Base-by-base conservation (phyloP, 805 yeast species). In the Yarrowia osloensis region DNA sequence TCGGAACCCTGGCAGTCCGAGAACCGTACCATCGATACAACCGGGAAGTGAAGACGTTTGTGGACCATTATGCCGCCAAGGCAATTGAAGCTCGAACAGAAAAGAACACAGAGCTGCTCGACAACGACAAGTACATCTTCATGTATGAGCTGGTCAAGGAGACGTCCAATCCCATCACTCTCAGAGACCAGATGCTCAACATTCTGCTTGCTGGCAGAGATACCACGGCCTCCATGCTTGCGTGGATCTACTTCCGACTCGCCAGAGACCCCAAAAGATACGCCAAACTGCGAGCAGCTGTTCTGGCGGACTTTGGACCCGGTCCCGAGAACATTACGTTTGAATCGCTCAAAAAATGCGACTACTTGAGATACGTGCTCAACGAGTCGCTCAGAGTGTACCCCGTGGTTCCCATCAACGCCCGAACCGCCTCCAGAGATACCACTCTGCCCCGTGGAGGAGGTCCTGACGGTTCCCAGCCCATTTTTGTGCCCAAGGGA, bases 181-280 rank as follows among this genome's bases (percentile, higher is more conserved):
- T 84, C 67, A 77, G 86, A 62, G 85, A 82, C 71, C 86, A 84
- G 73, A 76, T 82, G 57, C 76, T 84, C 73, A 83, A 82, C 71
- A 80, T 84, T 67, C 76, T 84, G 67, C 73, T 83, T 19, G 87
- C 87, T 9, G 86, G 86, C 29, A 77, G 87, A 71, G 86, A 84
- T 70, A 84, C 86, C 46, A 84, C 87, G 9, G 86, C 86, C 9
- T 80, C 82, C 1, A 74, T 82, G 47, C 78, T 84, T 62, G 78
- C 84, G 9, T 82, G 79, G 72, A 72, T 79, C n/a, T 75, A 82
- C 54, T 81, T 74, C 70, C 81, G 82, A 71, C 77, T 84, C 49
- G 80, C 83, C 11, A 75, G 81, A 65, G 74, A 82, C 71, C 72
- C 73, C 33, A 61, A 71, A 2, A 70, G 73, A n/a, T 75, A 70